These are phyloP conservation scores for Gentiana straminea DNA, from an alignment of 257 asterid genomes.

Conservation along the genomic window DNA sequence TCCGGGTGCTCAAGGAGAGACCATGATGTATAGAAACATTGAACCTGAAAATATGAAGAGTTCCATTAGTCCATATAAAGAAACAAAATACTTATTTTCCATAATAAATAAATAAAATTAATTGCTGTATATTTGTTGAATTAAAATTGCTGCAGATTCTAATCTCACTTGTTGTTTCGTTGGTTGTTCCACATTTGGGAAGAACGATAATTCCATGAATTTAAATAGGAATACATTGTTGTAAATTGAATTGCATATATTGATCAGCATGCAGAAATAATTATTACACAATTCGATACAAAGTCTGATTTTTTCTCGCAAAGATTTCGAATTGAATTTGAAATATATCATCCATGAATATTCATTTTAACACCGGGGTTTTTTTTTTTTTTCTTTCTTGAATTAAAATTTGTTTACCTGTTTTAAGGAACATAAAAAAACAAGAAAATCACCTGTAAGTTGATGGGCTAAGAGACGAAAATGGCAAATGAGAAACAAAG, in stretches of 20 bases:
- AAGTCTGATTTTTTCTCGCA: background rate
- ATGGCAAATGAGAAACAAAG: background rate
- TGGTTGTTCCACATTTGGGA: background rate
- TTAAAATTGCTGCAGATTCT: no score
- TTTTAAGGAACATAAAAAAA: background rate
- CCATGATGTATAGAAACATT: slow-evolving; percentile 1
- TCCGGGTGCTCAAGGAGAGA: slow-evolving; percentile 2
- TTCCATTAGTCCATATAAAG: no score
- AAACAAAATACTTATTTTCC: no score
- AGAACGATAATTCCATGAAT: background rate
- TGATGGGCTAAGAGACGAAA: background rate
- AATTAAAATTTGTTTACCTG: background rate
- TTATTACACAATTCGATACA: background rate
- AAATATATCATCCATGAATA: background rate
- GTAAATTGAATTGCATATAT: background rate
- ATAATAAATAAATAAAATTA: no score
- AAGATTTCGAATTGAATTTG: background rate
- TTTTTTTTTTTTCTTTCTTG: no score
- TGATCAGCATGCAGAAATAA: no score
- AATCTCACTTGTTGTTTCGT: background rate
- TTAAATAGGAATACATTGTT: background rate
- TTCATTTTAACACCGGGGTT: no score
- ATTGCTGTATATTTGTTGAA: no score
- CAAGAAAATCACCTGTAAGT: slow-evolving; percentile 6
- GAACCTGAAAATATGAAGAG: background rate